These are phyloP conservation scores for Talaromyces sp. DNA, from an alignment of 2,329 filamentous ascomycete species.

Conservation along the genomic window DNA sequence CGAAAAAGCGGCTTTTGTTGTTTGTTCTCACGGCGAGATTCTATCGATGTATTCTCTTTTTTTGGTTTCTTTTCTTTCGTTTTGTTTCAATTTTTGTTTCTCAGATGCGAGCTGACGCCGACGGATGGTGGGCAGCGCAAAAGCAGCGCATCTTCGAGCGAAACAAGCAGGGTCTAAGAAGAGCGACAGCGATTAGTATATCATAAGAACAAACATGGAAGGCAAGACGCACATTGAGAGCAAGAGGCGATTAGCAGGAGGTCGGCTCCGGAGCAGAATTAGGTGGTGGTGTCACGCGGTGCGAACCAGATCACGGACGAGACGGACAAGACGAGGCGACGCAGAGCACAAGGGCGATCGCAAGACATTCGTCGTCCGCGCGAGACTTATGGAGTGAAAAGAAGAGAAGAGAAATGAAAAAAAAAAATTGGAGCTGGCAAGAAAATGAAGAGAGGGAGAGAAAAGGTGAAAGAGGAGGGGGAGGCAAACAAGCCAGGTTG, in stretches of 20 bases:
- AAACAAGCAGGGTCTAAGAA: background rate
- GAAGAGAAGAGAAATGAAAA: background rate
- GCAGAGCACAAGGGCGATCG: background rate
- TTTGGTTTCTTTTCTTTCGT: background rate
- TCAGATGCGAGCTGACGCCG: slow-evolving; percentile 9
- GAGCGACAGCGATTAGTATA: background rate
- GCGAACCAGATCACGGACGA: background rate
- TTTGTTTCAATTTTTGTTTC: background rate
- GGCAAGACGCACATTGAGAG: background rate
- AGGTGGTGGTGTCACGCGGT: background rate
- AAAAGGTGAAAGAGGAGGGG: slow-evolving; percentile 11
- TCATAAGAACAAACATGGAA: background rate
- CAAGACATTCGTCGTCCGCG: background rate
- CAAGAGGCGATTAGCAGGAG: background rate
- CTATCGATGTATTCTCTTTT: background rate
- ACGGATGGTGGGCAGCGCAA: slow-evolving; percentile 10
- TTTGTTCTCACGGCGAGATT: background rate
- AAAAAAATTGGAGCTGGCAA: background rate
- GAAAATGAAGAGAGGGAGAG: slow-evolving; percentile 12
- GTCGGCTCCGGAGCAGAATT: background rate
- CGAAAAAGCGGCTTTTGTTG: background rate
- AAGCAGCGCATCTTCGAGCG: slow-evolving; percentile 13
- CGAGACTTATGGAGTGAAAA: background rate
- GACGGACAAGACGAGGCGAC: background rate
- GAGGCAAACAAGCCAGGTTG: slow-evolving; percentile 14